Base-by-base conservation (phyloP, 352 stramenopile species). In the Stramenopiles sp. region DNA sequence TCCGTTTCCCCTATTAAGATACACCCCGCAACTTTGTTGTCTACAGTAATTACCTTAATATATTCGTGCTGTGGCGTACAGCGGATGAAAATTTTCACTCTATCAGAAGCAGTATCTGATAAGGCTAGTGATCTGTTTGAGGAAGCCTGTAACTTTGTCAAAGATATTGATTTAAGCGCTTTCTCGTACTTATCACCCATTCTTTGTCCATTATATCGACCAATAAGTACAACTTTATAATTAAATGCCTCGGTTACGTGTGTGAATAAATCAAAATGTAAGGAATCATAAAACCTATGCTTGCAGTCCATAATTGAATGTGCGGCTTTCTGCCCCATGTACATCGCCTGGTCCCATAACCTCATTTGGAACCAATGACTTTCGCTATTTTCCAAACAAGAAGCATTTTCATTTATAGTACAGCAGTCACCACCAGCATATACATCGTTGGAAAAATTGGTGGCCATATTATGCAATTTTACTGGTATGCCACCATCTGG, bases 1-100 rank as follows among this genome's bases (percentile, higher is more conserved):
- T 83, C 85, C 14, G 85, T 88, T 31, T 88, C 83, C n/a, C 85
- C 85, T 8, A 88, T 84, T 25, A 88, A 82, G 67, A 86, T 84
- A 14, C 83, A 83, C 32, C 85, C 85, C 14, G 81, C 71, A 30
- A 88, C 80, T 30, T 80, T 32, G 8, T 84, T 84, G 30, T 81
- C 29, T 33, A 84, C 76, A 0, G 86, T 0, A n/a, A 86, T n/a
- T 7, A 87, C 81, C 82, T 88, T 88, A 33, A 87, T 82, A 32
- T 87, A 88, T 44, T 88, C 85, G 29, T 81, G 32, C 0, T 80
- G 71, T 22, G 84, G 84, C n/a, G 81, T 86, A 1, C 82, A 81
- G 7, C 85, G 84, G 22, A 86, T 67, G 32, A 87, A 81, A 78
- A 88, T 76, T 39, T 86, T 32, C 27, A 88, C 76, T 30, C 80